Conservation (phyloP, 306 rosid species). For the Comarum palustre region DNA sequence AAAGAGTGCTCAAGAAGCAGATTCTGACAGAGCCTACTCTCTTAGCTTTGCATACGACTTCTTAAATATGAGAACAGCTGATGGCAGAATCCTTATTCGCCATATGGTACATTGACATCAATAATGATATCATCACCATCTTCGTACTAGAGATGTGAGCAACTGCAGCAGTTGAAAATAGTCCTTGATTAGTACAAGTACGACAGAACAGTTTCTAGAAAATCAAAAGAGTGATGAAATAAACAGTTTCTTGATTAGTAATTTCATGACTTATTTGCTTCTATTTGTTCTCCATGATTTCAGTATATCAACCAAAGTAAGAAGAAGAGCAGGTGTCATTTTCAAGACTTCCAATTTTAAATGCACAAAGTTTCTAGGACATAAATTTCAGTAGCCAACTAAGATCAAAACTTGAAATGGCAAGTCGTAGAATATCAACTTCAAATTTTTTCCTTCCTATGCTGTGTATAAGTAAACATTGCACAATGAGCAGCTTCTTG, state of each 20-base stretch:
- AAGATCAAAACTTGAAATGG: neutral
- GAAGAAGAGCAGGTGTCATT: neutral
- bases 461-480: neutral
- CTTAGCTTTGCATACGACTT: neutral
- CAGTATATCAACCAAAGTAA: neutral
- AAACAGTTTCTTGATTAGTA: no score
- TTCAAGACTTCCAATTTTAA: neutral
- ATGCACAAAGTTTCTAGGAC: neutral
- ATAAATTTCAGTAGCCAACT: neutral
- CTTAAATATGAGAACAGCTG: constrained; percentile 8
- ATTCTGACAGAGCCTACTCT: neutral
- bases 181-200: constrained; percentile 19
- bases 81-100: constrained; percentile 6
- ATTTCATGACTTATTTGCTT: neutral
- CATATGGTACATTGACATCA: neutral
- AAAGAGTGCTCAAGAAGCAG: neutral
- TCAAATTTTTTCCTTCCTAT: neutral
- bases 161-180: constrained; percentile 53
- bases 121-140: constrained; percentile 54
- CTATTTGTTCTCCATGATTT: neutral
- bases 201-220: neutral
- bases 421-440: neutral
- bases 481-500: neutral
- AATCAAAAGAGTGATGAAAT: neutral
- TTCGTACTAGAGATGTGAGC: constrained; percentile 78